Base-by-base conservation (phyloP, 371 early-diverging fungal species). In the Circinella umbellata region DNA sequence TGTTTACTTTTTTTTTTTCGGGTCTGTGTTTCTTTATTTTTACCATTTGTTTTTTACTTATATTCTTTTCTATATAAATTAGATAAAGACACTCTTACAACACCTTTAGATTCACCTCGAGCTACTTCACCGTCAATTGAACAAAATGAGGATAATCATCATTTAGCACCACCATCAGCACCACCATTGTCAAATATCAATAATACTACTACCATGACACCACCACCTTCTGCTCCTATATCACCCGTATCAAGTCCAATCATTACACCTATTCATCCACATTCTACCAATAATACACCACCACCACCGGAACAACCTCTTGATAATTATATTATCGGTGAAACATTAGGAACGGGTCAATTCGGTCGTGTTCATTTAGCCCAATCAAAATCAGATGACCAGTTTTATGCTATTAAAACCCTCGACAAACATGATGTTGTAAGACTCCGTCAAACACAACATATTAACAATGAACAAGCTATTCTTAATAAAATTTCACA, bases 381-480 rank as follows among this genome's bases (percentile, higher is more conserved):
- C 14, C 78, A 82, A 68, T 79, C 77, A 69, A 86, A 79, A 39
- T 61, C 72, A 37, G 78, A 78, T 38, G 81, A 78, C 15, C 81
- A 84, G 64, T 88, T 84, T 75, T 91, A 87, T 73, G 99, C 99
- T 9, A 95, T 98, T 77, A 98, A 98, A 76, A 89, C 95, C 13
- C 79, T 98, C 38, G 91, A 92, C 65, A 98, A 97, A 73, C 89
- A 92, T 17, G 95, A 97, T 70, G 95, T 98, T 89, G 92, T 97
- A 59, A 89, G 93, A 35, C 92, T 95, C 73, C 96, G 96, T 73
- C 96, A 96, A 93, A 94, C 96, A 7, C 90, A 89, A 27, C 96
- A 96, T 59, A 95, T 95, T 27, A 85, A 95, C 55, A 95, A 95
- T 6, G 98, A 98, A 80, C 88, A 94, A 55, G 89, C 91, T 37